A percentile compares a stretch with the other conserved stretches of the same genome.
These are phyloP conservation scores for sorghum (Sorghum bicolor) DNA, from an alignment of 176 grass and related monocot genomes.

Conservation along the genomic window Sorghum_bicolor_NCBIv3 NC_012872.2:45957501-45958000, in stretches of 20 bases:
- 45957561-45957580: constrained; percentile 61
- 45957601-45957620: constrained; percentile 34
- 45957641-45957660: constrained; percentile 50
- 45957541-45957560: constrained; percentile 54
- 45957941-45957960: not conserved
- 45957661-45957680: constrained; percentile 47
- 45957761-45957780: not conserved
- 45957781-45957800: constrained; percentile 1
- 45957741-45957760: not conserved
- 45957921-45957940: not conserved
- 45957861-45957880: not conserved
- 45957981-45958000: not conserved
- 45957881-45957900: not conserved
- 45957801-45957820: not conserved
- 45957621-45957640: constrained; percentile 45
- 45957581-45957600: constrained; percentile 40
- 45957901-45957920: constrained; percentile 31
- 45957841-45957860: not conserved
- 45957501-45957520: constrained; percentile 33
- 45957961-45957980: not conserved
- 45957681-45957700: constrained; percentile 2
- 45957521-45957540: constrained; percentile 24
- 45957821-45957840: not conserved
- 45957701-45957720: constrained; percentile 63
- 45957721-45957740: constrained; percentile 44